Conservation (phyloP, 2,329 filamentous ascomycete species). For the Aspergillus phoenicis region DNA sequence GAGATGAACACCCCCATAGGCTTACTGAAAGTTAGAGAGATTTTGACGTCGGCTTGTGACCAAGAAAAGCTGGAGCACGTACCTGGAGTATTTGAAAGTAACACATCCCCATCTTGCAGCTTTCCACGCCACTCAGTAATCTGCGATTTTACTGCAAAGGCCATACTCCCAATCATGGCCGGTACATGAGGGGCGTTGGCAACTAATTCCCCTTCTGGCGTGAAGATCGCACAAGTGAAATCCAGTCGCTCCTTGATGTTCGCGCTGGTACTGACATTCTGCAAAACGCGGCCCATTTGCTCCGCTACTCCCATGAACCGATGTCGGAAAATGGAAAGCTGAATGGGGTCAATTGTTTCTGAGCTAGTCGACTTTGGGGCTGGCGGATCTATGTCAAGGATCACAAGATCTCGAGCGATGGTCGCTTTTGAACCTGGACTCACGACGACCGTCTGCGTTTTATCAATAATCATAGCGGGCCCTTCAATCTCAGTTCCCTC, state of each 20-base stretch:
- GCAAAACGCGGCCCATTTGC: slow-evolving; percentile 79
- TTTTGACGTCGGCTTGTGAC: too few species aligned
- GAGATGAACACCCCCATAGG: neutral
- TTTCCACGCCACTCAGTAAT: neutral
- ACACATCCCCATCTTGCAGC: neutral
- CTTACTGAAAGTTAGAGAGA: neutral
- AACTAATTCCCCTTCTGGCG: slow-evolving; percentile 71
- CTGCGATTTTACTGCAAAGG: neutral
- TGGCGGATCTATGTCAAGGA: too few species aligned
- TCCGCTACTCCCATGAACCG: slow-evolving; percentile 85
- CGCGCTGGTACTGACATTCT: slow-evolving; percentile 73
- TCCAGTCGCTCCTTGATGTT: slow-evolving; percentile 85
- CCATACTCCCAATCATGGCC: neutral
- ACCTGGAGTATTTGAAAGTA: neutral
- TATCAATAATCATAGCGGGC: slow-evolving; percentile 40
- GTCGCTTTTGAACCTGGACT: slow-evolving; percentile 48
- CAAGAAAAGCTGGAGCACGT: neutral
- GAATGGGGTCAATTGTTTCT: slow-evolving; percentile 62
- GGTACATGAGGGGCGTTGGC: slow-evolving; percentile 70
- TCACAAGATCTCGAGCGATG: too few species aligned
- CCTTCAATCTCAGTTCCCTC: slow-evolving; percentile 25
- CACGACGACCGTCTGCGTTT: slow-evolving; percentile 52
- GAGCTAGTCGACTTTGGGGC: too few species aligned
- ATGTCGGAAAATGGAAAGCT: slow-evolving; percentile 77
- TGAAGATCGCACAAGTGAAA: slow-evolving; percentile 79